Conservation (phyloP, 2,329 filamentous ascomycete species). For the Claviceps paspali region DNA sequence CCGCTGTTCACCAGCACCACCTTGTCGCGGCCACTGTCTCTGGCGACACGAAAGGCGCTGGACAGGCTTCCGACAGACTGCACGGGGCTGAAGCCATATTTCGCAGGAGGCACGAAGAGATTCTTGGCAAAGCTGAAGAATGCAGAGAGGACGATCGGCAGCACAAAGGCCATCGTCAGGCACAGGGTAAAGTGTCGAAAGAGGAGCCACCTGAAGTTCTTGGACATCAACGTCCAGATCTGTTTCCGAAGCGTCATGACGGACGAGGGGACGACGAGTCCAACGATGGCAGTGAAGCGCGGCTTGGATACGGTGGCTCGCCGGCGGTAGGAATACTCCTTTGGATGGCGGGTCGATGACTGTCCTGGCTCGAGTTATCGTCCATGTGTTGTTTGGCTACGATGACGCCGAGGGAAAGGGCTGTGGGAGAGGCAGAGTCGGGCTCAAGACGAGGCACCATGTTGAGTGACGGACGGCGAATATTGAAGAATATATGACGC, state of each 20-base stretch:
- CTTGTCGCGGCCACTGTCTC: constrained; percentile 43
- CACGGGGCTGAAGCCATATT: constrained; percentile 54
- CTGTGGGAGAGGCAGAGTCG: not conserved
- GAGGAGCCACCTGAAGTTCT: constrained; percentile 45
- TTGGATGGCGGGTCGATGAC: not conserved
- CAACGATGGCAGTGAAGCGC: not conserved
- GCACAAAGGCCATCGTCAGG: constrained; percentile 39
- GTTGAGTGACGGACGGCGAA: no score
- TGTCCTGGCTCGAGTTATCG: not conserved
- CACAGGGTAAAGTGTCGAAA: constrained; percentile 37
- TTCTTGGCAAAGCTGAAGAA: constrained; percentile 62
- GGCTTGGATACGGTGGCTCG: not conserved
- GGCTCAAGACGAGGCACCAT: not conserved
- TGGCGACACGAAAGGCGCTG: constrained; percentile 44
- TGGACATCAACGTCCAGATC: constrained; percentile 43
- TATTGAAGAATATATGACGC: no score
- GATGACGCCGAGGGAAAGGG: no score
- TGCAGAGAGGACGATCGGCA: constrained; percentile 41
- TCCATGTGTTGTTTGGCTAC: no score
- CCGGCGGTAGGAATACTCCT: not conserved
- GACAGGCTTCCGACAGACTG: constrained; percentile 47
- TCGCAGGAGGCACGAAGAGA: constrained; percentile 64
- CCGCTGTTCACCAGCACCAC: constrained; percentile 71
- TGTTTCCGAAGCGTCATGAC: constrained; percentile 40
- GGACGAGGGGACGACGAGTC: not conserved